phyloP scores from a whole-genome alignment of 768 basidiomycete genomes.

The Tephrocybe sp. region DNA sequence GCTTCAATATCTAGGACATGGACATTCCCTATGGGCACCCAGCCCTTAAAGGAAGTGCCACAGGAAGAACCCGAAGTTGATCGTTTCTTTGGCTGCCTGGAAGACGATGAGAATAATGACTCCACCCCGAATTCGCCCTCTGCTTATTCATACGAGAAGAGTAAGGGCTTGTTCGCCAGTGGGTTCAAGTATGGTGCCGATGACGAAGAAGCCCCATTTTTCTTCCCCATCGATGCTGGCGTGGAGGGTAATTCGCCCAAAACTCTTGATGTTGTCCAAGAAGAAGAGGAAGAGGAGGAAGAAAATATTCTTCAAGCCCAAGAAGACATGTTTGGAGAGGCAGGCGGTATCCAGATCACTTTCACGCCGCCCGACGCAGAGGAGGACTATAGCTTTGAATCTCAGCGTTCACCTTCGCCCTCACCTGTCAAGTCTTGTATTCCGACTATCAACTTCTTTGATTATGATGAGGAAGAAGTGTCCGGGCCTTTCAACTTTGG shows the following conservation, averaged over 20 bases:
- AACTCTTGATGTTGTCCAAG: conserved; percentile 39
- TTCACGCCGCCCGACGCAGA: conserved; percentile 62
- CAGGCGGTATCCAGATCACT: conserved; percentile 72
- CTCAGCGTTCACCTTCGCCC: conserved; percentile 28
- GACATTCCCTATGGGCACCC: conserved; percentile 56
- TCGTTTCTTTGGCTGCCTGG: conserved; percentile 74
- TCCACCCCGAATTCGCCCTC: conserved; percentile 44
- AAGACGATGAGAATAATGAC: conserved; percentile 45
- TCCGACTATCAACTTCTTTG: conserved; percentile 35
- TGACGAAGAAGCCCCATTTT: conserved; percentile 52
- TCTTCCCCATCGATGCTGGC: conserved; percentile 41
- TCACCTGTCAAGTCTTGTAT: conserved; percentile 27
- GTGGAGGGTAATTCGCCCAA: conserved; percentile 29
- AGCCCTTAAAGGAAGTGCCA: conserved; percentile 19
- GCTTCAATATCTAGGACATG: conserved; percentile 64
- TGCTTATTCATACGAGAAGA: conserved; percentile 51
- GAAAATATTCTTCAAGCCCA: conserved; percentile 35
- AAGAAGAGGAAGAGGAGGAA: conserved; percentile 47
- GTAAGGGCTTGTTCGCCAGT: conserved; percentile 60
- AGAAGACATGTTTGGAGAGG: conserved; percentile 58
- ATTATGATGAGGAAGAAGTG: conserved; percentile 21
- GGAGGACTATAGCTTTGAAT: conserved; percentile 28
- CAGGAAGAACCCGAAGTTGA: conserved; percentile 50
- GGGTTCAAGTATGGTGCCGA: conserved; percentile 47
- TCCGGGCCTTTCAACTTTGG: conserved; percentile 18